A percentile compares a stretch with the other conserved stretches of the same genome.
phyloP scores from a whole-genome alignment of 345 rosid species.

The Noccaea bulbosa region DNA sequence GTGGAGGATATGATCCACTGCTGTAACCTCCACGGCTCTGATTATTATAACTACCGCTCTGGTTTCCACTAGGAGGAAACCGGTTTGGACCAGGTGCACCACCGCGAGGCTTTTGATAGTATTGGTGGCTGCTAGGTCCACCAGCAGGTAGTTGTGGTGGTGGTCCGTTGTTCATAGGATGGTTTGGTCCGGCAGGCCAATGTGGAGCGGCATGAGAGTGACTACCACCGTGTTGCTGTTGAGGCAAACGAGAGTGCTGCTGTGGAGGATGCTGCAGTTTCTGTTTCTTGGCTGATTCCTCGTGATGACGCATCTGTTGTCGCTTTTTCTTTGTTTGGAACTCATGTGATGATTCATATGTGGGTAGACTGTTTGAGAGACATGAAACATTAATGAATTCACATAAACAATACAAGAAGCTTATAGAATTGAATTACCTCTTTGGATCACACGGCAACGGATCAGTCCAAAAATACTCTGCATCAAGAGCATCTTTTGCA shows the following conservation, averaged over 20 bases:
- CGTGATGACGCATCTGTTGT: conserved; percentile 89
- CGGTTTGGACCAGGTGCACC: conserved; percentile 67
- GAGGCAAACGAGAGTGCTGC: conserved; percentile 77
- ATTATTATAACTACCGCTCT: conserved; percentile 57
- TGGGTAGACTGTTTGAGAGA: conserved; percentile 67
- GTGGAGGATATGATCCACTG: conserved; percentile 79
- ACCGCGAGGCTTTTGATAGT: conserved; percentile 73
- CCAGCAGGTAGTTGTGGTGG: conserved; percentile 67
- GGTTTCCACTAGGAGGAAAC: conserved; percentile 67
- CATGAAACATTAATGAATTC: background rate
- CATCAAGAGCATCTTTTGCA: conserved; percentile 96
- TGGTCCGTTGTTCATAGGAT: conserved; percentile 62
- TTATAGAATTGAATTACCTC: conserved; percentile 50
- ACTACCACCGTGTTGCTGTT: conserved; percentile 87
- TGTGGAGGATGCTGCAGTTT: conserved; percentile 83
- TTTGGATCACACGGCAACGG: conserved; percentile 96
- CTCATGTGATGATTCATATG: conserved; percentile 95
- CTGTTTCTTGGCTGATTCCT: conserved; percentile 86
- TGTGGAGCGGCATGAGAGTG: conserved; percentile 71
- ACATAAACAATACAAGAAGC: conserved; percentile 4
- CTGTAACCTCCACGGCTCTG: conserved; percentile 68
- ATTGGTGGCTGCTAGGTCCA: conserved; percentile 72
- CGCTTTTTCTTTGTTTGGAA: conserved; percentile 95
- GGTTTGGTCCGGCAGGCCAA: conserved; percentile 47
- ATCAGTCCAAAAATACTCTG: conserved; percentile 97